phyloP scores from a whole-genome alignment of 495 filamentous ascomycete species.

The Hypoxylon crocopeplum region DNA sequence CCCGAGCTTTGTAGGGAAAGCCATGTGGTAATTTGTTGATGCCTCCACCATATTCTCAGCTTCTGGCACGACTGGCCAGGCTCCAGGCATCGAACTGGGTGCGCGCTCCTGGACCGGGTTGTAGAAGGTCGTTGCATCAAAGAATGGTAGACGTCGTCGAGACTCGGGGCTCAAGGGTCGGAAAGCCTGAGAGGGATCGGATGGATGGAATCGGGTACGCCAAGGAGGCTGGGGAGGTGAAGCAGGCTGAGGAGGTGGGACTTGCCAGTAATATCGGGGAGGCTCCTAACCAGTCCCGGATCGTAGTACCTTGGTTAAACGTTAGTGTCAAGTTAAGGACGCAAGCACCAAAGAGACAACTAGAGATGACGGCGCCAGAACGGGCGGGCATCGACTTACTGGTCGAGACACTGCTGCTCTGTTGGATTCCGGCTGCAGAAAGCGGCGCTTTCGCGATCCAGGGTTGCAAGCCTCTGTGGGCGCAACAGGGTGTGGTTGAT shows the following conservation, averaged over 20 bases:
- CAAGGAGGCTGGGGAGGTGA: not conserved
- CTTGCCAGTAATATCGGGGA: not conserved
- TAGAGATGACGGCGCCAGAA: too few species aligned
- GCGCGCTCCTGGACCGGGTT: not conserved
- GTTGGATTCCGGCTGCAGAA: not conserved
- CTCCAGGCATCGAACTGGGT: slow-evolving; percentile 20
- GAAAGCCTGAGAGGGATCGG: not conserved
- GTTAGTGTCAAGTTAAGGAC: not conserved
- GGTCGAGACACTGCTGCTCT: not conserved
- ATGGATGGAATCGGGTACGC: not conserved
- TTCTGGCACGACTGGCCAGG: slow-evolving; percentile 22
- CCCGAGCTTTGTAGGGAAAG: slow-evolving; percentile 1
- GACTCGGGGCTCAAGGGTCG: not conserved
- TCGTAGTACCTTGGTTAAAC: not conserved
- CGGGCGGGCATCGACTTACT: slow-evolving; percentile 11
- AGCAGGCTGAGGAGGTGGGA: not conserved
- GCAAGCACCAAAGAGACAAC: too few species aligned
- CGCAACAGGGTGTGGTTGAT: not conserved
- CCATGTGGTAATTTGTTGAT: slow-evolving; percentile 1
- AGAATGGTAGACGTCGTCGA: slow-evolving; percentile 4
- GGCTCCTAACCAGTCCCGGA: slow-evolving; percentile 24
- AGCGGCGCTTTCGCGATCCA: slow-evolving; percentile 14
- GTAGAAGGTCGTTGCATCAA: too few species aligned
- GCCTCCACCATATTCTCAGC: slow-evolving; percentile 1
- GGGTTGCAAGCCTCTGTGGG: not conserved